Evolutionary conservation across 805 yeast genomes (phyloP), one percentile per base, ranked within the genome.

Genomic region (Yarrowia alimentaria): DNA sequence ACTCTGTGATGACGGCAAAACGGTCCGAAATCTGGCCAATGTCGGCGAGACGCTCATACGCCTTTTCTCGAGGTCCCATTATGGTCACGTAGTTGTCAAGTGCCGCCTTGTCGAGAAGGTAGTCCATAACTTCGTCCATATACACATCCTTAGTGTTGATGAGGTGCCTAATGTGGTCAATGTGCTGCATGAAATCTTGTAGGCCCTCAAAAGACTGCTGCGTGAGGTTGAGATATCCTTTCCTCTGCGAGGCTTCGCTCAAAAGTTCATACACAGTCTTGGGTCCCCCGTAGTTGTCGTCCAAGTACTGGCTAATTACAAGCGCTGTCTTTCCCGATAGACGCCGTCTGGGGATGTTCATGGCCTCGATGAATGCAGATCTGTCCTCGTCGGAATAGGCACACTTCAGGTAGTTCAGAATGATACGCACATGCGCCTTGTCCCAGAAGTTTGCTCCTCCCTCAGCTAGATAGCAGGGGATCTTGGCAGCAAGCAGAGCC

Each of bases 391-490:
- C 77, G 20, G 81, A 75, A 4, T 77, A 71, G 5, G 85, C 68
- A 1, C 82, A 78, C 24, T 88, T 73, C 20, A 91, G 61, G 56
- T 81, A 79, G 60, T 83, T 85, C 33, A 88, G 54, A 53, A 85
- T 72, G 0, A 77, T 66, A 17, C 72, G 69, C 12, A 87, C 80
- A 59, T 86, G 95, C 52, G 76, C 77, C 31, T 83, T 65, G 31
- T 84, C 87, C 91, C 94, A 86, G 59, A 88, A 85, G 1, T 88
- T 81, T 34, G 71, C 72, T 0, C 96, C 96, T 48, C 82, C 35
- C n/a, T 43, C 81, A 0, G 84, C 71, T 53, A 89, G 74, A 7
- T 68, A 66, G 59, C 85, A 85, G 0, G 93, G 89, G 2, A 89
- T 74, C 4, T 75, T 68, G 2, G 65, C 29, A n/a, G 37, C 21